Conservation (phyloP, 2,329 filamentous ascomycete genomes). For the Truncatella angustata region DNA sequence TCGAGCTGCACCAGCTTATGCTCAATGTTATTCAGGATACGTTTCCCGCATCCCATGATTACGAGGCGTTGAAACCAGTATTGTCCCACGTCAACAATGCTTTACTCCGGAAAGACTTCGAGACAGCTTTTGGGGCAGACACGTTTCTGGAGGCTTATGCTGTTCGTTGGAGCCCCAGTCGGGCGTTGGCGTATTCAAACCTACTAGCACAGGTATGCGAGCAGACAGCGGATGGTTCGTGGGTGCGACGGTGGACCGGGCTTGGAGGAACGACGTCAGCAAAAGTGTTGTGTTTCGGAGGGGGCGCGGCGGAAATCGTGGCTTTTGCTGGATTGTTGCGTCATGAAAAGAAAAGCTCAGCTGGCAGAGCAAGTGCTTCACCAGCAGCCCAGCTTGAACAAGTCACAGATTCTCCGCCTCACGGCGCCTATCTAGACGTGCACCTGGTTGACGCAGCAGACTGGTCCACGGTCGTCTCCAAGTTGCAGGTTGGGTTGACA, state of each 20-base stretch:
- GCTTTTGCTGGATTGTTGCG: constrained; percentile 9
- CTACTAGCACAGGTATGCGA: constrained; percentile 15
- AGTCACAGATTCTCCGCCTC: not conserved
- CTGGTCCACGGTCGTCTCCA: constrained; percentile 16
- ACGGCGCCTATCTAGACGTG: constrained; percentile 9
- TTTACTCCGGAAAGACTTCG: constrained; percentile 12
- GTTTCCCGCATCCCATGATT: constrained; percentile 17
- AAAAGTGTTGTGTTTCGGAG: constrained; percentile 16
- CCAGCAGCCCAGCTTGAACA: not conserved
- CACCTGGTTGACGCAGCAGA: constrained; percentile 13
- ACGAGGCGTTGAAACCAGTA: constrained; percentile 14
- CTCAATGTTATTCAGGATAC: constrained; percentile 16
- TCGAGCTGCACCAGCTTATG: constrained; percentile 15
- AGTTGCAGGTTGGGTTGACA: constrained; percentile 14
- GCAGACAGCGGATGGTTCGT: constrained; percentile 13
- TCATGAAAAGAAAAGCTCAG: not conserved
- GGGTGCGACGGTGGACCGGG: constrained; percentile 12
- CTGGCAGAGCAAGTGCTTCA: not conserved
- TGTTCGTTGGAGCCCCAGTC: constrained; percentile 19
- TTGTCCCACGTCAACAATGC: constrained; percentile 16
- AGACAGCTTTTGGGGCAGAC: constrained; percentile 14
- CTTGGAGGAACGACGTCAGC: constrained; percentile 6
- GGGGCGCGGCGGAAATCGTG: constrained; percentile 17
- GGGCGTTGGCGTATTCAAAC: constrained; percentile 15
- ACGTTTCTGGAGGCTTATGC: constrained; percentile 18